Evolutionary conservation across 345 rosid genomes (phyloP).

Genomic region (Dipteronia sinensis): DNA sequence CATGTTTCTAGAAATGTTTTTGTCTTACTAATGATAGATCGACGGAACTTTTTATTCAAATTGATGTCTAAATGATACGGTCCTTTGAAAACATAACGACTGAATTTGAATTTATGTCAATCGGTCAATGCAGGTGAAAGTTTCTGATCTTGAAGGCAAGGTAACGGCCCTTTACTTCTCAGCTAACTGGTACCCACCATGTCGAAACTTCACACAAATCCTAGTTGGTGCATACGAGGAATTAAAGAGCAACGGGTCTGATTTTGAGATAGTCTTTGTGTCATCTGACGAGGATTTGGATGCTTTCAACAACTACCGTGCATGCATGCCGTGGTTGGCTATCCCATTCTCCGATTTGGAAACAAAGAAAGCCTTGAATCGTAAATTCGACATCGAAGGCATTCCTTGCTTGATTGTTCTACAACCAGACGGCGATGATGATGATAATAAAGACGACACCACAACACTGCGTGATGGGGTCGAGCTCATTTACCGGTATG

Average conservation of each 20-base stretch:
- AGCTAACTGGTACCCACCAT: conserved; percentile 61
- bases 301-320: conserved; percentile 53
- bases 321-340: conserved; percentile 64
- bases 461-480: conserved; percentile 41
- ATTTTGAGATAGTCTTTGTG: conserved; percentile 55
- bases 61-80: too few species aligned
- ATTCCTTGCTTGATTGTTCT: conserved; percentile 55
- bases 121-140: conserved; percentile 36
- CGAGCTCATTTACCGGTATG: conserved; percentile 48
- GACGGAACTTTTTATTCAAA: too few species aligned
- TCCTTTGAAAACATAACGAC: too few species aligned
- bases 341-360: conserved; percentile 60
- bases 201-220: conserved; percentile 44
- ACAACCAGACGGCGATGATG: conserved; percentile 33
- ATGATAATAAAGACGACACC: conserved; percentile 35
- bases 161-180: conserved; percentile 65
- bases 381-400: conserved; percentile 50
- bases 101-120: neutral
- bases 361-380: conserved; percentile 50
- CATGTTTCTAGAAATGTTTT: too few species aligned
- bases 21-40: too few species aligned
- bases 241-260: conserved; percentile 36
- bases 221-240: conserved; percentile 41
- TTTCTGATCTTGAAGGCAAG: conserved; percentile 57
- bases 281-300: conserved; percentile 57